Evolutionary conservation across 1,139 yeast species (phyloP), one percentile per base, ranked within the genome.

Genomic region (Hyphopichia burtonii): DNA sequence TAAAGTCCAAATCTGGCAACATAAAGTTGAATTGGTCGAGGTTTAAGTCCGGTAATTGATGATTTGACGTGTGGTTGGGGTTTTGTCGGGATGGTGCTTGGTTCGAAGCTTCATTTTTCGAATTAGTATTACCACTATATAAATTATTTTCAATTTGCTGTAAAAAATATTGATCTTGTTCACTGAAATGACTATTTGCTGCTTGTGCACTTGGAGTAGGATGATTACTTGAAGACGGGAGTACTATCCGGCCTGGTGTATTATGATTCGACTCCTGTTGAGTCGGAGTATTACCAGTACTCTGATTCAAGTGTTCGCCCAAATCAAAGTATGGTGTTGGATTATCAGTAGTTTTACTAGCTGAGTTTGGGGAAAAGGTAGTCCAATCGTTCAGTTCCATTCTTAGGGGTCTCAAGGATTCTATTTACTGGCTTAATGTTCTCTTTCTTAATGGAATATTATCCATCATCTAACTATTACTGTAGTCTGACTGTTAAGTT

Each of bases 21-120:
- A 65, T 58, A 40, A 64, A 63, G 44, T 61, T 52, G 39, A 63
- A 54, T 42, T 55, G 54, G 33, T 62, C 68, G 34, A 63, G 49
- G 17, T 56, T 56, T 44, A 62, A 59, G 34, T 61, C 66, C 46
- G 54, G 58, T 50, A 50, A 27, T 42, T 42, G 45, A 16, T 40
- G 31, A 3, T 38, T 43, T 8, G 23, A 20, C n/a, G n/a, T n/a
- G n/a, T n/a, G 17, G 27, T 25, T 10, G 41, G 33, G 30, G 31
- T 32, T 32, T 27, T 15, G 39, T 25, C 12, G 17, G 14, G 9
- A n/a, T 28, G 33, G 12, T 18, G 12, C 19, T 15, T 27, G 23
- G 14, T 28, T 28, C 14, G 31, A 28, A 5, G 31, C n/a, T 11
- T 10, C n/a, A 20, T 20, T 8, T 20, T 20, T 20, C 8, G 23